Conservation (phyloP, 176 grass and related monocot species). For the Aechmea fasciata region DNA sequence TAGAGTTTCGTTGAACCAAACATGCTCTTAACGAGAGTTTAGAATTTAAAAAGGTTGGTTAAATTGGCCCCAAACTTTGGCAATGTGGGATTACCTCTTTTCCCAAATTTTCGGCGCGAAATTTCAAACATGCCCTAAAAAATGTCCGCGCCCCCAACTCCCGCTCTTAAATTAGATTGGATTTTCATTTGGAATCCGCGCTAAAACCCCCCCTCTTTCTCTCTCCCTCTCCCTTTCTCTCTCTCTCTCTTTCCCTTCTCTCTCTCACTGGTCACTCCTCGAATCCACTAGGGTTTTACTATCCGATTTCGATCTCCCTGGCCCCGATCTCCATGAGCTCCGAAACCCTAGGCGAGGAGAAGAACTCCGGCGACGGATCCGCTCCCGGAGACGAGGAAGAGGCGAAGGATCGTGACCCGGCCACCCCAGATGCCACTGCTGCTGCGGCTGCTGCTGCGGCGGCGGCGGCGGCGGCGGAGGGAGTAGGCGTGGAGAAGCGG, state of each 20-base stretch:
- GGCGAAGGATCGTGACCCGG: not conserved
- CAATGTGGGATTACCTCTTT: too few relatives aligned
- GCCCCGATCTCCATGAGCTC: not conserved
- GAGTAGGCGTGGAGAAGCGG: too few relatives aligned
- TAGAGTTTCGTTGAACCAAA: too few relatives aligned
- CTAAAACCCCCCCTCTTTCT: not conserved
- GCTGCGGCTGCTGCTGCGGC: not conserved
- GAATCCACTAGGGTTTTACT: too few relatives aligned
- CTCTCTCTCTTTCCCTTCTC: too few relatives aligned
- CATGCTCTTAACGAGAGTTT: too few relatives aligned
- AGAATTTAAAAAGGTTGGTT: too few relatives aligned
- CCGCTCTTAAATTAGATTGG: not conserved
- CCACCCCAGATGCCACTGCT: too few relatives aligned
- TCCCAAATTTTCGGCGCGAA: constrained; percentile 1
- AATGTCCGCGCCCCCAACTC: not conserved
- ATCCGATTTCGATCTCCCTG: too few relatives aligned
- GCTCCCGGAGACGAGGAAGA: not conserved
- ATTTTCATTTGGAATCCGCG: constrained; percentile 6
- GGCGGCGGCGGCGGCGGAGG: not conserved
- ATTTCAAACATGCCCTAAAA: not conserved
- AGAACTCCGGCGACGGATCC: not conserved
- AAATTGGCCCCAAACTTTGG: too few relatives aligned
- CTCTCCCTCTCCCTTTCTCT: too few relatives aligned
- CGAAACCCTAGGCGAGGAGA: not conserved
- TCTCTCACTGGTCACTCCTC: too few relatives aligned